A percentile compares a stretch with the other conserved stretches of the same genome.
Evolutionary conservation across 495 filamentous ascomycete genomes (phyloP).

Genomic region (Penicillium herquei): DNA sequence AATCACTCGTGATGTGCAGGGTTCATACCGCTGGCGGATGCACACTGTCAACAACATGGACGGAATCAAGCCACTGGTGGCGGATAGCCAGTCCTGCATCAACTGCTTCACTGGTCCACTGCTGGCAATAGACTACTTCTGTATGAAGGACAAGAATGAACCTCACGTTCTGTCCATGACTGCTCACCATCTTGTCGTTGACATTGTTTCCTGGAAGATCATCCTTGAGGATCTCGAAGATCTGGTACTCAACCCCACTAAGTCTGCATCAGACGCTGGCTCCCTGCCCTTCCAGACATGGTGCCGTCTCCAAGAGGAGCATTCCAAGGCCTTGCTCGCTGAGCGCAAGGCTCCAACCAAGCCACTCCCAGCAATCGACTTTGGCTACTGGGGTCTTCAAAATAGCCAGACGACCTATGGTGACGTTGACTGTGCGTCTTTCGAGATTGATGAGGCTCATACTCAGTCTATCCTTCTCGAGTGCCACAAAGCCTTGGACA

Average conservation of each 20-base stretch:
- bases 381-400: conserved; percentile 55
- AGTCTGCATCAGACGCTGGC: conserved; percentile 24
- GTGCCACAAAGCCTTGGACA: conserved; percentile 47
- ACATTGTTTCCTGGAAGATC: conserved; percentile 69
- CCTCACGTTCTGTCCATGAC: conserved; percentile 57
- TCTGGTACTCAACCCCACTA: conserved; percentile 48
- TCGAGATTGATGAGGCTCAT: conserved; percentile 45
- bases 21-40: conserved; percentile 35
- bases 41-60: conserved; percentile 23
- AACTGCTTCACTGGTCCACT: conserved; percentile 45
- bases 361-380: conserved; percentile 29
- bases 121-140: conserved; percentile 47
- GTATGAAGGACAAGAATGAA: conserved; percentile 40
- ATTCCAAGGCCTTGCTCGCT: conserved; percentile 23
- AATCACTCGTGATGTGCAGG: conserved; percentile 35
- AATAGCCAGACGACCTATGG: conserved; percentile 44
- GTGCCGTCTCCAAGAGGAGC: conserved; percentile 49
- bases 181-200: conserved; percentile 67
- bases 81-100: conserved; percentile 43
- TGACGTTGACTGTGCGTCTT: conserved; percentile 43
- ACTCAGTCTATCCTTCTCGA: conserved; percentile 43
- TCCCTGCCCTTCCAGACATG: conserved; percentile 65
- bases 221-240: conserved; percentile 68
- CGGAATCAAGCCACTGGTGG: conserved; percentile 29
- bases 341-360: conserved; percentile 28